Percentiles rank a stretch among this genome's conserved stretches.
phyloP scores from a whole-genome alignment of 495 filamentous ascomycete genomes.

The Bombardia bombarda region DNA sequence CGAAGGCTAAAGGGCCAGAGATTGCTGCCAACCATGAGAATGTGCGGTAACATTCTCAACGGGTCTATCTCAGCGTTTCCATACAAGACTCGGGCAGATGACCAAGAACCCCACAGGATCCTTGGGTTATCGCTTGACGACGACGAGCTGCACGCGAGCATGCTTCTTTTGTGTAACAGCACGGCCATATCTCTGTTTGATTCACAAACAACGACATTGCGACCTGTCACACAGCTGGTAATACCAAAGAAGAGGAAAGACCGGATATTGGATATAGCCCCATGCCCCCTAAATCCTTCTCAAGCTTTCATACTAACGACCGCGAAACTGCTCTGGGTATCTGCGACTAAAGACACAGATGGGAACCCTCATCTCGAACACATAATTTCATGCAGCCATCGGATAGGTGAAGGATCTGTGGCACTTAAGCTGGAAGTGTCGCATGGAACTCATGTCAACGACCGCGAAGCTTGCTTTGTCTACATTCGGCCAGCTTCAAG shows the following conservation, averaged over 20 bases:
- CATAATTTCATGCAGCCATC: conserved; percentile 38
- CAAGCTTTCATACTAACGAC: conserved; percentile 53
- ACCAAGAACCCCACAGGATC: conserved; percentile 8
- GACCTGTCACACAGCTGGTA: conserved; percentile 5
- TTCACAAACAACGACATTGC: neutral
- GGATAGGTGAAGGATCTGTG: conserved; percentile 27
- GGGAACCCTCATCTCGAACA: conserved; percentile 14
- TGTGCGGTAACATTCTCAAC: conserved; percentile 16
- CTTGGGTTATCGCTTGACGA: conserved; percentile 10
- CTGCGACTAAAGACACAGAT: conserved; percentile 2
- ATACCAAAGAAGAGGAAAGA: conserved; percentile 7
- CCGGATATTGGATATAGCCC: conserved; percentile 48
- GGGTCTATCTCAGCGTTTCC: conserved; percentile 13
- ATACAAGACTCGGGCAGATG: neutral
- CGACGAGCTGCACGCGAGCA: neutral
- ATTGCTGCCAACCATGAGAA: conserved; percentile 14
- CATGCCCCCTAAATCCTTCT: conserved; percentile 35
- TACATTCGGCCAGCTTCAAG: conserved; percentile 16
- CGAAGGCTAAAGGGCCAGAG: conserved; percentile 2
- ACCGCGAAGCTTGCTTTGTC: conserved; percentile 16
- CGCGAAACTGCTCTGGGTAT: conserved; percentile 26
- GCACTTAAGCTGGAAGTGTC: conserved; percentile 29
- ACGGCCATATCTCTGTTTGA: conserved; percentile 15
- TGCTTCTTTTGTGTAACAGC: conserved; percentile 16
- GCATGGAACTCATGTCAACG: conserved; percentile 10